phyloP scores from a whole-genome alignment of 139 green algal species.

The Tetraselmis chui region DNA sequence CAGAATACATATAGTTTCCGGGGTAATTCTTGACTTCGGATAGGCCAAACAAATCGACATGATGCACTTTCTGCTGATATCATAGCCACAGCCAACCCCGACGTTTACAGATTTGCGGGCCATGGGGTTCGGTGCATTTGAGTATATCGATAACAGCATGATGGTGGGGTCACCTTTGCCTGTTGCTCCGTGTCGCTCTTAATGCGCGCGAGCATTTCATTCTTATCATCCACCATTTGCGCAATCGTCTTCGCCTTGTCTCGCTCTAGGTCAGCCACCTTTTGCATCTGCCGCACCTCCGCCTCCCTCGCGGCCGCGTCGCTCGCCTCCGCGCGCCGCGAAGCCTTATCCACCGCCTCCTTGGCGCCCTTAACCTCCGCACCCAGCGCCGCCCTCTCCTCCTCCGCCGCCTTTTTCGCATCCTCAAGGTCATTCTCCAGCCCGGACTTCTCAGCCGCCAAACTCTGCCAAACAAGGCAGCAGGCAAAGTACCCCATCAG shows the following conservation, averaged over 20 bases:
- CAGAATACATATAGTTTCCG: too few relatives aligned
- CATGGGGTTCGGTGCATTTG: too few relatives aligned
- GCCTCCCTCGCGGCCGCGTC: background rate
- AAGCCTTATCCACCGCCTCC: background rate
- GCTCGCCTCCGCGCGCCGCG: background rate
- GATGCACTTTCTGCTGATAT: too few relatives aligned
- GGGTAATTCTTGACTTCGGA: too few relatives aligned
- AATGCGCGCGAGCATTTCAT: background rate
- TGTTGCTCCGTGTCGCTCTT: background rate
- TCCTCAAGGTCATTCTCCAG: background rate
- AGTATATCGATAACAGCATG: too few relatives aligned
- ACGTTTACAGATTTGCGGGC: too few relatives aligned
- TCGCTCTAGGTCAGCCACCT: background rate
- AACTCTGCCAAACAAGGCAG: background rate
- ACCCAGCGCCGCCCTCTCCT: too few relatives aligned
- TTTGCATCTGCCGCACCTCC: background rate
- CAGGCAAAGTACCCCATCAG: too few relatives aligned
- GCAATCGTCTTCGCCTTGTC: background rate
- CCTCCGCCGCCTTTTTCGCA: background rate
- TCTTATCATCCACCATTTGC: background rate
- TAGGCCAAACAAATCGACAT: too few relatives aligned
- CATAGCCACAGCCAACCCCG: too few relatives aligned
- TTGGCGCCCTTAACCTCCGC: background rate
- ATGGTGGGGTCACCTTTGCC: background rate
- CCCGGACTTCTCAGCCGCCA: background rate